Evolutionary conservation across 768 basidiomycete genomes (phyloP).

Genomic region (Lactarius deliciosus): DNA sequence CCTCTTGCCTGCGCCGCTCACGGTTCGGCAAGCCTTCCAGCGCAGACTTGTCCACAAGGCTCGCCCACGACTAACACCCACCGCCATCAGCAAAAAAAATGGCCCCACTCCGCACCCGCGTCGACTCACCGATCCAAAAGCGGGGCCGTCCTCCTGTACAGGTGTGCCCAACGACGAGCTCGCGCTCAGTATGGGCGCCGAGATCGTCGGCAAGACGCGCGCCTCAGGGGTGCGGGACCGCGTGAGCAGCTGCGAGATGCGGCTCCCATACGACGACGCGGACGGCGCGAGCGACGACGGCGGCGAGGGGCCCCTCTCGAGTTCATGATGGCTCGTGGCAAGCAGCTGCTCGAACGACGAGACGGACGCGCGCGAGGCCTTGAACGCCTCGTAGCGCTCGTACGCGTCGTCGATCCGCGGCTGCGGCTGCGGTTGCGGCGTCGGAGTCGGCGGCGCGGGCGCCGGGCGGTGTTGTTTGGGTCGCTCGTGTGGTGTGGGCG

Average conservation of each 20-base stretch:
- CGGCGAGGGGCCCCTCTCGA: conserved; percentile 31
- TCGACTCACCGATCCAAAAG: conserved; percentile 60
- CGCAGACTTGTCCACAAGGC: conserved; percentile 81
- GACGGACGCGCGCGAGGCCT: conserved; percentile 57
- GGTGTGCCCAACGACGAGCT: conserved; percentile 39
- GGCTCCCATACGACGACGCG: conserved; percentile 16
- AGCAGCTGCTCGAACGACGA: conserved; percentile 52
- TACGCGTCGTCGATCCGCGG: conserved; percentile 68
- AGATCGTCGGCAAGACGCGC: conserved; percentile 54
- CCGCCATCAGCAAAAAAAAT: neutral
- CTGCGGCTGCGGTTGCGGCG: conserved; percentile 32
- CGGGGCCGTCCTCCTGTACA: conserved; percentile 52
- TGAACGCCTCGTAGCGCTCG: conserved; percentile 85
- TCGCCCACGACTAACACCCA: conserved; percentile 77
- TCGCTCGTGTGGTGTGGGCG: conserved; percentile 34
- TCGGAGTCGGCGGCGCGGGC: conserved; percentile 46
- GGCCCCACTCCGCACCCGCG: conserved; percentile 26
- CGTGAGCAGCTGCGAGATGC: conserved; percentile 55
- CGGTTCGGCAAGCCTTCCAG: conserved; percentile 73
- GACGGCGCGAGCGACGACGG: neutral
- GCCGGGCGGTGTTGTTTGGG: conserved; percentile 48
- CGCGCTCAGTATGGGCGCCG: conserved; percentile 61
- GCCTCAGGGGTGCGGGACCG: conserved; percentile 58
- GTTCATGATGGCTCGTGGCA: conserved; percentile 32
- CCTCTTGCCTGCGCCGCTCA: conserved; percentile 90